Conservation (phyloP, 1,139 yeast species). For the Arxiozyma bovina region DNA sequence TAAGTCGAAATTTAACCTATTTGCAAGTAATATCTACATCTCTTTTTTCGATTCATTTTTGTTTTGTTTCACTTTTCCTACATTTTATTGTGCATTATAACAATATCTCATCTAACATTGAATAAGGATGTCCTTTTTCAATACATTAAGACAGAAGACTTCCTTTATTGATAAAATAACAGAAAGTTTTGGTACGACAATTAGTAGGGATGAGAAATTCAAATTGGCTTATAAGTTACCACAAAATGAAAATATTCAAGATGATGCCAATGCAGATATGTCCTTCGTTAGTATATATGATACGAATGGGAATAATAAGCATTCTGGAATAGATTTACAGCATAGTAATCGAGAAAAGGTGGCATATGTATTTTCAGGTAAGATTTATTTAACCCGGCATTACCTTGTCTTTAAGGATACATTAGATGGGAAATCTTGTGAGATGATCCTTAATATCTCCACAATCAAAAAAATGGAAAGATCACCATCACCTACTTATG, state of each 20-base stretch:
- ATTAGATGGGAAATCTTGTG: conserved; percentile 59
- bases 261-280: conserved; percentile 64
- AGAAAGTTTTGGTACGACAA: conserved; percentile 24
- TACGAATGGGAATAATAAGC: conserved; percentile 10
- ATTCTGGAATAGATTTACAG: conserved; percentile 1
- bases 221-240: conserved; percentile 64
- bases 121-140: conserved; percentile 44
- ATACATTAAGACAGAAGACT: conserved; percentile 41
- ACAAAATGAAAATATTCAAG: conserved; percentile 53
- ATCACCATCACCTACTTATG: conserved; percentile 62
- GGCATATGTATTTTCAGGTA: conserved; percentile 44
- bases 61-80: too few relatives aligned
- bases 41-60: too few relatives aligned
- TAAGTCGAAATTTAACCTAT: too few relatives aligned
- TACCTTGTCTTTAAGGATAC: conserved; percentile 67
- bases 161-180: conserved; percentile 36
- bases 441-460: conserved; percentile 63
- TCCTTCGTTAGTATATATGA: conserved; percentile 40
- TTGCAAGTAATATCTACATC: too few relatives aligned
- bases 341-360: conserved; percentile 11
- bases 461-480: conserved; percentile 81
- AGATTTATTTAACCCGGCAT: conserved; percentile 60
- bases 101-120: neutral
- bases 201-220: conserved; percentile 58
- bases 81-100: too few relatives aligned